These are phyloP conservation scores for Alternaria panax DNA, from an alignment of 2,329 filamentous ascomycete genomes.

Conservation along the genomic window DNA sequence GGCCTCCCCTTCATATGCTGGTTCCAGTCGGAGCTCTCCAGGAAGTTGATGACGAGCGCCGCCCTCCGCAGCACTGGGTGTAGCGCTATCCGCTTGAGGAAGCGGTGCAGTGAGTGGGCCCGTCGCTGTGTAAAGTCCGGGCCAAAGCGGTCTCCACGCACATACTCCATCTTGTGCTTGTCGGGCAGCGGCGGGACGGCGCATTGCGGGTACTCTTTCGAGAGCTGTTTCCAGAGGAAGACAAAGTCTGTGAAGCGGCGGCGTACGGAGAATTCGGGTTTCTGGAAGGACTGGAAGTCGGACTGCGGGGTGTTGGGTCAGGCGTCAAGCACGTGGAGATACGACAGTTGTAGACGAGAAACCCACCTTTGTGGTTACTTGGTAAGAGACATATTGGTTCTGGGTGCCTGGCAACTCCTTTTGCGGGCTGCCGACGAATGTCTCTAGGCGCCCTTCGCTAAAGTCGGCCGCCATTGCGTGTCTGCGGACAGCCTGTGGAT, in stretches of 20 bases:
- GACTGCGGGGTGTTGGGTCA: conserved; percentile 67
- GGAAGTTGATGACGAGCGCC: conserved; percentile 82
- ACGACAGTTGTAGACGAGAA: not conserved
- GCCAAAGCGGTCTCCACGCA: conserved; percentile 93
- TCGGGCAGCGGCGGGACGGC: conserved; percentile 94
- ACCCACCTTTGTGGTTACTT: conserved; percentile 84
- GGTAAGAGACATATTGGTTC: conserved; percentile 94
- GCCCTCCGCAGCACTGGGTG: conserved; percentile 89
- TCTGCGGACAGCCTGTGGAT: conserved; percentile 19
- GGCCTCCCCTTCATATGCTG: conserved; percentile 86
- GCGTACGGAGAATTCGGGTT: conserved; percentile 77
- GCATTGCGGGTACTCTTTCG: conserved; percentile 85
- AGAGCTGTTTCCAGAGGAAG: conserved; percentile 91
- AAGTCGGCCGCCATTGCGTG: conserved; percentile 47
- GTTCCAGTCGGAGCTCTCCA: conserved; percentile 96
- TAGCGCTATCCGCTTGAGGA: conserved; percentile 82
- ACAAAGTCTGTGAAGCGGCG: conserved; percentile 97
- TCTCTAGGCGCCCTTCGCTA: conserved; percentile 77
- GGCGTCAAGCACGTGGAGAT: not conserved
- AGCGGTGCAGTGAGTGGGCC: conserved; percentile 89
- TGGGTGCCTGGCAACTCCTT: conserved; percentile 98
- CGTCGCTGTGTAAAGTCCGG: conserved; percentile 88
- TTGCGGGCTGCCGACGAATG: conserved; percentile 79
- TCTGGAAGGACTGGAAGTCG: conserved; percentile 92
- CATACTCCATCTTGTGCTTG: conserved; percentile 99